Evolutionary conservation across 805 yeast genomes (phyloP).

Genomic region (Wickerhamiella sergipiensis): DNA sequence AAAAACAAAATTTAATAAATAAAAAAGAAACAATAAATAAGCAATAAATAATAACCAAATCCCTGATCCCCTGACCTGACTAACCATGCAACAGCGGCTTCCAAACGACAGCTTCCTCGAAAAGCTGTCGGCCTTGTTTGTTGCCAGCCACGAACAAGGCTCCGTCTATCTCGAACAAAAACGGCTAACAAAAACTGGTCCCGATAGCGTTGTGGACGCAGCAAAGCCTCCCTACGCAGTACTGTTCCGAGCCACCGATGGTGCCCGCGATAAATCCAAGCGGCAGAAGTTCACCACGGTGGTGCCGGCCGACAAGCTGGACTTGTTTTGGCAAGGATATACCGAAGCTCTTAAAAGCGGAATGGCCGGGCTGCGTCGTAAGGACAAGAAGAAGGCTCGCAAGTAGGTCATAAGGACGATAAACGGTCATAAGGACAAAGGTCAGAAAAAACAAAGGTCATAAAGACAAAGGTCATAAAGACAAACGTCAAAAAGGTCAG

Average conservation of each 20-base stretch:
- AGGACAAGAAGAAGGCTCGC: conserved; percentile 56
- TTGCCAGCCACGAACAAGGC: conserved; percentile 19
- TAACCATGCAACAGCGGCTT: conserved; percentile 8
- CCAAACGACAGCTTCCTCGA: conserved; percentile 21
- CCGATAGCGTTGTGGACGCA: conserved; percentile 11
- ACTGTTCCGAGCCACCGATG: conserved; percentile 55
- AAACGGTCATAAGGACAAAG: not conserved
- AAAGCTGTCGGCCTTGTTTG: conserved; percentile 18
- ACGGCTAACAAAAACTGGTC: conserved; percentile 19
- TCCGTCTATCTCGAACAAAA: conserved; percentile 26
- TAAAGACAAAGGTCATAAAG: not conserved
- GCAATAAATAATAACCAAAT: too few relatives aligned
- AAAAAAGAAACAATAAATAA: too few relatives aligned
- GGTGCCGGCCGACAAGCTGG: conserved; percentile 47
- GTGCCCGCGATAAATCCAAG: conserved; percentile 34
- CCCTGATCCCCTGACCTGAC: too few relatives aligned
- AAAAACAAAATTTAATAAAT: too few relatives aligned
- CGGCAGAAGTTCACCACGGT: conserved; percentile 60
- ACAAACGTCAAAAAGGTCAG: too few relatives aligned
- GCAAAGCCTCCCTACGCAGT: conserved; percentile 36
- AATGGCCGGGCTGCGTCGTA: conserved; percentile 63
- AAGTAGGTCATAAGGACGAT: not conserved
- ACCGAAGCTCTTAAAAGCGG: conserved; percentile 56
- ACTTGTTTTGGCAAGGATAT: conserved; percentile 66
- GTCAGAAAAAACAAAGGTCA: too few relatives aligned